These are phyloP conservation scores for Hemisphaericaspora nanyangensis DNA, from an alignment of 805 yeast genomes.

Conservation along the genomic window DNA sequence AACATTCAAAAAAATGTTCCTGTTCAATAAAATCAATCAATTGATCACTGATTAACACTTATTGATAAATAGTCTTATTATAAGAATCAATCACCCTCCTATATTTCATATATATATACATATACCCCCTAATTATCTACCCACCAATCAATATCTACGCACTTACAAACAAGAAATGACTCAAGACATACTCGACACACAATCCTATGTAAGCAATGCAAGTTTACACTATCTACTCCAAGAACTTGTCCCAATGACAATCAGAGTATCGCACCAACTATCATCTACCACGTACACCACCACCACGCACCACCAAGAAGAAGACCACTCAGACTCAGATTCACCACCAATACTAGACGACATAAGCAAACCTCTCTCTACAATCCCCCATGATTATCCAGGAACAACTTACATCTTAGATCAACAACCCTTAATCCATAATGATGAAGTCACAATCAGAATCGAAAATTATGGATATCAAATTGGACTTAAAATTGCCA, in stretches of 20 bases:
- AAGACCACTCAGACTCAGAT: conserved; percentile 15
- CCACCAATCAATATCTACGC: too few species aligned
- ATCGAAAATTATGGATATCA: conserved; percentile 69
- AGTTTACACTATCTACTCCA: conserved; percentile 64
- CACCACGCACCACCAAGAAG: too few species aligned
- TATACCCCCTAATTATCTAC: too few species aligned
- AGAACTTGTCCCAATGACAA: conserved; percentile 72
- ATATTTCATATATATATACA: too few species aligned
- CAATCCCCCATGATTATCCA: conserved; percentile 30
- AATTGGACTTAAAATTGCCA: conserved; percentile 57
- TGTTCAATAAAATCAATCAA: too few species aligned
- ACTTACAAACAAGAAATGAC: too few species aligned
- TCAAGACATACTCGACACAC: conserved; percentile 18
- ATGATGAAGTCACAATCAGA: conserved; percentile 53
- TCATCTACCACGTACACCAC: conserved; percentile 10
- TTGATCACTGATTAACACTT: too few species aligned
- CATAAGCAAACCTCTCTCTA: conserved; percentile 26
- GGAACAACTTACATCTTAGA: conserved; percentile 44
- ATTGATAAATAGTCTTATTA: too few species aligned
- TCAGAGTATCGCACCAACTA: conserved; percentile 54
- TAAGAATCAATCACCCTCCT: too few species aligned
- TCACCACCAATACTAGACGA: conserved; percentile 21
- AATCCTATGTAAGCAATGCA: conserved; percentile 46
- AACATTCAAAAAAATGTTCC: too few species aligned
- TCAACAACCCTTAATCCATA: conserved; percentile 22